phyloP scores from a whole-genome alignment of 768 basidiomycete genomes.

The Udeniomyces megalosporus region DNA sequence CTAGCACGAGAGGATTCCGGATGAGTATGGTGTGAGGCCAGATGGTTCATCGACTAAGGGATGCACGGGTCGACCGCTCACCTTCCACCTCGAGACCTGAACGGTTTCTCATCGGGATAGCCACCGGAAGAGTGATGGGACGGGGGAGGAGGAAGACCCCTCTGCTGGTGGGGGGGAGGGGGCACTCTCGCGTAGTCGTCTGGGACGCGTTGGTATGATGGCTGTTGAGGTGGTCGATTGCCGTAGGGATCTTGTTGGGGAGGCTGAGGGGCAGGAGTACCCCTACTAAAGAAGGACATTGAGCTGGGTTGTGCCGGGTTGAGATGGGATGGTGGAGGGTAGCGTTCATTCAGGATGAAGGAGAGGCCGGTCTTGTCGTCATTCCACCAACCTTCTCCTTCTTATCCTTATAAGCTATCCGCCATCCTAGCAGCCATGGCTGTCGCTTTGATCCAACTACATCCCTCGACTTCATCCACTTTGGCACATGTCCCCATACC shows the following conservation, averaged over 20 bases:
- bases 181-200: not conserved
- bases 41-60: not conserved
- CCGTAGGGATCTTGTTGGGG: not conserved
- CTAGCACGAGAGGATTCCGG: not conserved
- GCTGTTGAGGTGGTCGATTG: not conserved
- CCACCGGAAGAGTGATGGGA: not conserved
- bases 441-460: too few species aligned
- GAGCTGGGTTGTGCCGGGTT: not conserved
- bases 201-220: not conserved
- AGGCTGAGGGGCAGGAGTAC: not conserved
- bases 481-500: too few species aligned
- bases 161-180: not conserved
- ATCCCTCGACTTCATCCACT: too few species aligned
- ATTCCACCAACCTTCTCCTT: too few species aligned
- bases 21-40: not conserved
- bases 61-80: not conserved
- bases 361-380: too few species aligned
- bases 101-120: not conserved
- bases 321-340: not conserved
- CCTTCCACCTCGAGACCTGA: not conserved
- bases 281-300: not conserved
- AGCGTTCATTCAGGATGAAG: too few species aligned
- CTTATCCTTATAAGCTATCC: too few species aligned
- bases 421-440: too few species aligned
- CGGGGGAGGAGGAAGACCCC: not conserved